Percentiles rank a stretch among this genome's conserved stretches.
Evolutionary conservation across 257 asterid species (phyloP).

Genomic region (Dorcoceras hygrometricum): DNA sequence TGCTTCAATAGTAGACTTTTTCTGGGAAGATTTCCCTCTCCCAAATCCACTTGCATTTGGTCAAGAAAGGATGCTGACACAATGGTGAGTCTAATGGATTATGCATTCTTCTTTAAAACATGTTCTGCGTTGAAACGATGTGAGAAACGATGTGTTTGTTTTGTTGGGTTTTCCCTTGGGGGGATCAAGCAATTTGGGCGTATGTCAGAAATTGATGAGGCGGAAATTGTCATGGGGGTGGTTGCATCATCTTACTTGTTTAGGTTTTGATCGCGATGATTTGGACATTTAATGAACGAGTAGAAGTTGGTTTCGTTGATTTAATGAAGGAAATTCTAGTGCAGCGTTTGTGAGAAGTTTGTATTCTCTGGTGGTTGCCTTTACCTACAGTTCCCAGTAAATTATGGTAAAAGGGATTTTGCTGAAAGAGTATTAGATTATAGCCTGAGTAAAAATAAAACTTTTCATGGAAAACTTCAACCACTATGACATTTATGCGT

Average conservation of each 20-base stretch:
- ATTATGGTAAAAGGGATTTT: too few relatives aligned
- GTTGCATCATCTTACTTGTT: neutral
- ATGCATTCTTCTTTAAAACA: neutral
- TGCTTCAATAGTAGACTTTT: slow-evolving; percentile 15
- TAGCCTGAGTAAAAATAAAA: too few relatives aligned
- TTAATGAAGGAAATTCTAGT: too few relatives aligned
- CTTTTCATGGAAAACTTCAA: too few relatives aligned
- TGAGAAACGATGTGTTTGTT: neutral
- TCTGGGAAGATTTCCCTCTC: slow-evolving; percentile 21
- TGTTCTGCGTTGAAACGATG: neutral
- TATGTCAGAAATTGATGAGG: neutral
- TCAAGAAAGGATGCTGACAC: slow-evolving; percentile 32
- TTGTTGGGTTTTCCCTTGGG: neutral
- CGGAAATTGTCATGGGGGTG: neutral
- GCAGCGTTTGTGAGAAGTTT: too few relatives aligned
- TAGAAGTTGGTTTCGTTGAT: too few relatives aligned
- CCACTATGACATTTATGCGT: neutral
- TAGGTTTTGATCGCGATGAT: neutral
- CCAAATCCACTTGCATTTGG: slow-evolving; percentile 37
- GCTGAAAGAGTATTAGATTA: too few relatives aligned
- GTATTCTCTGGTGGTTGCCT: too few relatives aligned
- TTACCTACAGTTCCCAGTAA: too few relatives aligned
- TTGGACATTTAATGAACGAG: too few relatives aligned
- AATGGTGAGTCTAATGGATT: slow-evolving; percentile 36
- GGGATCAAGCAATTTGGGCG: neutral